phyloP scores from a whole-genome alignment of 768 basidiomycete species.

The Dacryopinax primogenitus region DNA sequence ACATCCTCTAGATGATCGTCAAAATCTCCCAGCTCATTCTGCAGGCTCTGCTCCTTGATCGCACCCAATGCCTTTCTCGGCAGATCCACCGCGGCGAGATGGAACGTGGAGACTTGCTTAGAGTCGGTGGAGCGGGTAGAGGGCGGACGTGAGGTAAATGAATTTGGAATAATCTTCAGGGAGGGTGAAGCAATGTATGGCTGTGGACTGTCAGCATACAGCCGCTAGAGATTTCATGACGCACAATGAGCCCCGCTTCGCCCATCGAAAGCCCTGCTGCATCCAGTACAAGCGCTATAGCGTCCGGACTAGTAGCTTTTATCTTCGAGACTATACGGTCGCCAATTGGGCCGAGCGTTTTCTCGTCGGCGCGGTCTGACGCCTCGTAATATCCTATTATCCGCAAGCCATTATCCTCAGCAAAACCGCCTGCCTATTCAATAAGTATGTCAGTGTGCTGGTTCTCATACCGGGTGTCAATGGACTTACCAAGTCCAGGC shows the following conservation, averaged over 20 bases:
- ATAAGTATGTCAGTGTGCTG: background rate
- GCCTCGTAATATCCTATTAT: slow-evolving; percentile 71
- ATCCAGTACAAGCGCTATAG: slow-evolving; percentile 63
- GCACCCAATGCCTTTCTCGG: slow-evolving; percentile 39
- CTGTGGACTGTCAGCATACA: background rate
- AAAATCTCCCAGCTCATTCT: slow-evolving; percentile 59
- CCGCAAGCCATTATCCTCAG: slow-evolving; percentile 38
- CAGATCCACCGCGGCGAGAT: slow-evolving; percentile 35
- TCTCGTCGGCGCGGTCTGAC: slow-evolving; percentile 49
- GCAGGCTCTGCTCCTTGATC: slow-evolving; percentile 39
- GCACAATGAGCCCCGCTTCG: slow-evolving; percentile 45
- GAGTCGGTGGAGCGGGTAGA: slow-evolving; percentile 7
- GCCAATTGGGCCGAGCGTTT: slow-evolving; percentile 48
- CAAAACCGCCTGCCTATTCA: slow-evolving; percentile 47
- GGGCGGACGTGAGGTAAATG: slow-evolving; percentile 8
- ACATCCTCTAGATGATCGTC: slow-evolving; percentile 74
- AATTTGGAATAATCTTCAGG: background rate
- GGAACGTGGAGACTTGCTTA: slow-evolving; percentile 32
- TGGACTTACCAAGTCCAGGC: slow-evolving; percentile 54
- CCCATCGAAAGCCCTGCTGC: slow-evolving; percentile 43
- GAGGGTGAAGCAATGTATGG: background rate
- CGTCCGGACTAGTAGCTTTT: slow-evolving; percentile 40
- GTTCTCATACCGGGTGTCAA: background rate
- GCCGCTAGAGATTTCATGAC: slow-evolving; percentile 17
- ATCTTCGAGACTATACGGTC: slow-evolving; percentile 50